These are phyloP conservation scores for Crithidia sp. DNA, from an alignment of 208 protist genomes.

Conservation along the genomic window DNA sequence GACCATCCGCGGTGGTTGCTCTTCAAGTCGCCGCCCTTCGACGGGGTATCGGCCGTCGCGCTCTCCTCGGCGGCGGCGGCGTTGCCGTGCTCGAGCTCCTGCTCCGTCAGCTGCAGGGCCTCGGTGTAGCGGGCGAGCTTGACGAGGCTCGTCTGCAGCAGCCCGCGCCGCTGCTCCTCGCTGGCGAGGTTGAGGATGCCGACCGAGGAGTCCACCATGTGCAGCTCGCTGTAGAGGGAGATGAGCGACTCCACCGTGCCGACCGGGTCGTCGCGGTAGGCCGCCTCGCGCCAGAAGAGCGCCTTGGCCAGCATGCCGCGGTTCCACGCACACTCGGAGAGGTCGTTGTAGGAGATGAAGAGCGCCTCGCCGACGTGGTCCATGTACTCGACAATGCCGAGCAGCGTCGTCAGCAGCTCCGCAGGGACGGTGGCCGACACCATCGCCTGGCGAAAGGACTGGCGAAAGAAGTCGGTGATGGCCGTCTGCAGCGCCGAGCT, in stretches of 20 bases:
- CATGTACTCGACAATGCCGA: constrained; percentile 88
- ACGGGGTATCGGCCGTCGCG: constrained; percentile 30
- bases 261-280: constrained; percentile 74
- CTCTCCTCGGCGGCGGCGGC: constrained; percentile 46
- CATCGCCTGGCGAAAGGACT: constrained; percentile 70
- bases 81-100: constrained; percentile 64
- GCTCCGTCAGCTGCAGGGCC: constrained; percentile 65
- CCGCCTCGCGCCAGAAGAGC: constrained; percentile 86
- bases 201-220: constrained; percentile 80
- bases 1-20: constrained; percentile 37
- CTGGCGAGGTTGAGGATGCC: constrained; percentile 74
- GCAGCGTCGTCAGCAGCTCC: constrained; percentile 68
- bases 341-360: constrained; percentile 58
- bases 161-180: constrained; percentile 62
- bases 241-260: constrained; percentile 81
- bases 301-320: constrained; percentile 89
- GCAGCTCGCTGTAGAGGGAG: constrained; percentile 78
- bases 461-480: constrained; percentile 68
- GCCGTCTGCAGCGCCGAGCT: constrained; percentile 62
- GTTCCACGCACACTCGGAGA: constrained; percentile 85
- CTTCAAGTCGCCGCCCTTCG: constrained; percentile 22
- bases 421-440: constrained; percentile 65
- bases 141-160: constrained; percentile 82
- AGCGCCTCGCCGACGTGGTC: constrained; percentile 80
- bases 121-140: constrained; percentile 84